Conservation (phyloP, 1,139 yeast species). For the Suhomyces yuchorum region DNA sequence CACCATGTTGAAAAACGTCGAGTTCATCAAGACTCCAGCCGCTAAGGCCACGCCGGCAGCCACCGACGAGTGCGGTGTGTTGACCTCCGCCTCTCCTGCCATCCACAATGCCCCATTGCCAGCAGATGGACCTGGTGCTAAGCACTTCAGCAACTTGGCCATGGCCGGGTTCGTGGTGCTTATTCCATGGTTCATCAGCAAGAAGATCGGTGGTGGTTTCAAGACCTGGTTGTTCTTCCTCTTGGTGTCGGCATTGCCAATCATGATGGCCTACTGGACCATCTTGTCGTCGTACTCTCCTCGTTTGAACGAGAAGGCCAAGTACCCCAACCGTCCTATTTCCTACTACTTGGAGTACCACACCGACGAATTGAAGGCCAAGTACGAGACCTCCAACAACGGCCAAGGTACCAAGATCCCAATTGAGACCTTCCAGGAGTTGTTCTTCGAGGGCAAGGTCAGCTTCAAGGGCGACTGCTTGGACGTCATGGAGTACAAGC, state of each 20-base stretch:
- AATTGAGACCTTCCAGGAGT: constrained; percentile 89
- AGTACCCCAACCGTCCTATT: constrained; percentile 76
- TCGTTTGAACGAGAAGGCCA: constrained; percentile 75
- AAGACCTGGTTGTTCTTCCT: constrained; percentile 63
- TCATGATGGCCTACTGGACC: constrained; percentile 83
- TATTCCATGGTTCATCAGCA: constrained; percentile 64
- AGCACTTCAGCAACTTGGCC: constrained; percentile 68
- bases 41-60: constrained; percentile 52
- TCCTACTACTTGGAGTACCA: constrained; percentile 82
- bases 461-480: constrained; percentile 86
- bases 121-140: constrained; percentile 90
- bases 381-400: constrained; percentile 56
- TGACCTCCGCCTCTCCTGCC: constrained; percentile 67
- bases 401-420: constrained; percentile 79
- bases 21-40: constrained; percentile 62
- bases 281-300: constrained; percentile 76
- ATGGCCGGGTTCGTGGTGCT: constrained; percentile 54
- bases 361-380: constrained; percentile 67
- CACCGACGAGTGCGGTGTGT: constrained; percentile 55
- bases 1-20: constrained; percentile 43
- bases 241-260: constrained; percentile 61
- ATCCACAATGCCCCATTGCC: constrained; percentile 86
- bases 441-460: constrained; percentile 82
- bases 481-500: constrained; percentile 82
- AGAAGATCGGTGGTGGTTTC: constrained; percentile 74